phyloP scores from a whole-genome alignment of 2,329 filamentous ascomycete genomes.

The Botrytis fabae region DNA sequence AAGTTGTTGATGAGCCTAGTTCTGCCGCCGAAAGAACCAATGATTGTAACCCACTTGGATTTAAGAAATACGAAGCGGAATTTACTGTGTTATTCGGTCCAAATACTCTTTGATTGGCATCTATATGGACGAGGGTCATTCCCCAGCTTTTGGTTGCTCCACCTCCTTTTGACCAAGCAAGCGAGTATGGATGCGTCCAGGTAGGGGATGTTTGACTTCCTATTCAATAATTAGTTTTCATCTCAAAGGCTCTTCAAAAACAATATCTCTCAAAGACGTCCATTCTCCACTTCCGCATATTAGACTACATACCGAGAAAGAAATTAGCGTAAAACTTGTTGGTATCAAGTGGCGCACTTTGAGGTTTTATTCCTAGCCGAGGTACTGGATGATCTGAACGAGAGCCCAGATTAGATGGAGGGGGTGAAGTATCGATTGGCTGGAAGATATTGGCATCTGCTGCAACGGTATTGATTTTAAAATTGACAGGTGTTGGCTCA shows the following conservation, averaged over 20 bases:
- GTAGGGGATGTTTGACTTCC: slow-evolving; percentile 64
- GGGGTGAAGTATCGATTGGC: slow-evolving; percentile 55
- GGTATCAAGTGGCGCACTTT: slow-evolving; percentile 58
- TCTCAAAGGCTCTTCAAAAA: background rate
- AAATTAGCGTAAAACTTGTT: slow-evolving; percentile 85
- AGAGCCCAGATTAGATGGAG: slow-evolving; percentile 49
- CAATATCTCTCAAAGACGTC: background rate
- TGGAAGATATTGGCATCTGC: slow-evolving; percentile 53
- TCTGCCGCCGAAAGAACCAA: slow-evolving; percentile 78
- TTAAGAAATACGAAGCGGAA: slow-evolving; percentile 72
- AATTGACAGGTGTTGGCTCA: slow-evolving; percentile 4
- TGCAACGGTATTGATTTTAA: slow-evolving; percentile 25
- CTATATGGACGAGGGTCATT: slow-evolving; percentile 72
- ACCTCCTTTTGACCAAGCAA: slow-evolving; percentile 66
- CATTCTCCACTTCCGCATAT: background rate
- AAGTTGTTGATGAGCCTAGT: slow-evolving; percentile 59
- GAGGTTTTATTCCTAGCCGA: slow-evolving; percentile 49
- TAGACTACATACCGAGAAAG: slow-evolving; percentile 55
- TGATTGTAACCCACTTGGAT: slow-evolving; percentile 79
- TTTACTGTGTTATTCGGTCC: slow-evolving; percentile 58
- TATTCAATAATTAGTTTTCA: background rate
- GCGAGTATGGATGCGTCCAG: slow-evolving; percentile 74
- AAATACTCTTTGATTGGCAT: slow-evolving; percentile 65
- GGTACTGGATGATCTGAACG: slow-evolving; percentile 60
- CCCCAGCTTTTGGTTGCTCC: slow-evolving; percentile 70